Conservation (phyloP, 257 asterid species). For the Penstemon newberryi region DNA sequence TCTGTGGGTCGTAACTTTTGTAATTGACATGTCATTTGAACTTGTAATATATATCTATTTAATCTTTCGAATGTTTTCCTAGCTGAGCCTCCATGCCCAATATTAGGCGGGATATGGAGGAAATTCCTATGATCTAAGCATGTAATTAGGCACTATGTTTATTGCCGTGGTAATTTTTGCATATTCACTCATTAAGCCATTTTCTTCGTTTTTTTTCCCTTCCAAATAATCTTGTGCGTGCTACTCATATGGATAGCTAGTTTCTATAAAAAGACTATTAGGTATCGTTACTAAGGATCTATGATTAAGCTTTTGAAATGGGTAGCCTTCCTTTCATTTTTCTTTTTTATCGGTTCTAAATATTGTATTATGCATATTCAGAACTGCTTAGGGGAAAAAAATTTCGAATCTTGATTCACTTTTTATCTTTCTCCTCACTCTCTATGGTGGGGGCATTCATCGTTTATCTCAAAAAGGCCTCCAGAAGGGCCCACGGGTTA, state of each 20-base stretch:
- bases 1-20: neutral
- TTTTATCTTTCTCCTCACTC: slow-evolving; percentile 16
- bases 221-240: slow-evolving; percentile 16
- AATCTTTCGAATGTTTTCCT: slow-evolving; percentile 5
- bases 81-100: slow-evolving; percentile 16
- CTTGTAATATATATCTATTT: neutral
- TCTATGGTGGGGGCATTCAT: slow-evolving; percentile 30
- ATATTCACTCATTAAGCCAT: slow-evolving; percentile 7
- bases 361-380: slow-evolving; percentile 14
- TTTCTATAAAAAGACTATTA: slow-evolving; percentile 4
- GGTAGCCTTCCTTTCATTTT: neutral
- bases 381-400: slow-evolving; percentile 21
- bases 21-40: neutral
- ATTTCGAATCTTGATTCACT: slow-evolving; percentile 23
- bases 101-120: slow-evolving; percentile 17
- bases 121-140: slow-evolving; percentile 16
- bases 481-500: no score
- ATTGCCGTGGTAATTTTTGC: no score
- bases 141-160: neutral
- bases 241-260: slow-evolving; percentile 4
- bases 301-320: slow-evolving; percentile 4
- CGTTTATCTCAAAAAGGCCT: slow-evolving; percentile 5
- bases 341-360: slow-evolving; percentile 1
- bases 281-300: neutral
- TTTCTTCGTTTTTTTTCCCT: neutral